These are phyloP conservation scores for Quercus lobata DNA, from an alignment of 331 rosid species.

Conservation along the genomic window DNA sequence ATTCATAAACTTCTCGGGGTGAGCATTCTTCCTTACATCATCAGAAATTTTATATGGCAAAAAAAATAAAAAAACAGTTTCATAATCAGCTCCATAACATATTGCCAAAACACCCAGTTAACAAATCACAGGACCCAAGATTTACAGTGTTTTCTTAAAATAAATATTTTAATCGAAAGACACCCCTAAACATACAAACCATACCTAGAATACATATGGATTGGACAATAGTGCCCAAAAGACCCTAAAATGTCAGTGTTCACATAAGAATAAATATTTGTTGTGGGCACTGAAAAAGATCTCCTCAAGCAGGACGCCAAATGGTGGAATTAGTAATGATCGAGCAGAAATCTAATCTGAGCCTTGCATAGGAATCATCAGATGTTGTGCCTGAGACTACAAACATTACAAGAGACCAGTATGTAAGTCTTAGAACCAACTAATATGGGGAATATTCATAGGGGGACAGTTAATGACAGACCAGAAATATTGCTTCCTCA, in stretches of 20 bases:
- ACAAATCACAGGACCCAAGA: constrained; percentile 24
- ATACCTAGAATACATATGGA: constrained; percentile 9
- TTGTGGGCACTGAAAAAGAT: constrained; percentile 21
- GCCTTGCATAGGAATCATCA: constrained; percentile 91
- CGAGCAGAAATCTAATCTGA: constrained; percentile 46
- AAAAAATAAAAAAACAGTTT: constrained; percentile 22
- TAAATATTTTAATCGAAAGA: constrained; percentile 27
- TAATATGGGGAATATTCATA: not conserved
- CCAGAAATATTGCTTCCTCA: too few species aligned
- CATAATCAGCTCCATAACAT: constrained; percentile 25
- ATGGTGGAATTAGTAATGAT: constrained; percentile 16
- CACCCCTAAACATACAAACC: constrained; percentile 37
- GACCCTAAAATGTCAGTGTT: constrained; percentile 30
- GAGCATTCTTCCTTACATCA: not conserved
- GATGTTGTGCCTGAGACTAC: constrained; percentile 65
- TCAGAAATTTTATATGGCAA: not conserved
- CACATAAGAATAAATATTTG: constrained; percentile 28
- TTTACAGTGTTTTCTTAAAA: constrained; percentile 24
- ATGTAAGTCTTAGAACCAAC: not conserved
- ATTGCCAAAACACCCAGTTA: constrained; percentile 15
- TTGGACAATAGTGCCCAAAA: constrained; percentile 17
- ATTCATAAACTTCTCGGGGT: not conserved
- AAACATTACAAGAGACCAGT: not conserved
- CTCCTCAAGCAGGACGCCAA: constrained; percentile 26
- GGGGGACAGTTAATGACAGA: too few species aligned